Percentiles rank a stretch among this genome's conserved stretches.
phyloP scores from a whole-genome alignment of 805 yeast genomes.

The Schwanniomyces vanrijiae region DNA sequence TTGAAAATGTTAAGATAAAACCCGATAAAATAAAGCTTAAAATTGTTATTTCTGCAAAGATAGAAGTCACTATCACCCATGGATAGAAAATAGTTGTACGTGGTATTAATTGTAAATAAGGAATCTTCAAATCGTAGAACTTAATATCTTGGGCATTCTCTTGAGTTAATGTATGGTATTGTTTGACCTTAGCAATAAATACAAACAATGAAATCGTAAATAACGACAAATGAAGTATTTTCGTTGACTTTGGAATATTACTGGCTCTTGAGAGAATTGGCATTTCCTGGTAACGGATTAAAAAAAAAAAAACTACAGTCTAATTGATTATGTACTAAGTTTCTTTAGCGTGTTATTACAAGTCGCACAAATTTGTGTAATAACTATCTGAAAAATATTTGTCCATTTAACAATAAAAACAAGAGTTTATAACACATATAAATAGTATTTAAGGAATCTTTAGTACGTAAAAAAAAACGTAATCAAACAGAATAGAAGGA shows the following conservation, averaged over 20 bases:
- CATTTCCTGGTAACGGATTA: conserved; percentile 2
- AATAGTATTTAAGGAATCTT: neutral
- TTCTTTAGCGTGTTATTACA: neutral
- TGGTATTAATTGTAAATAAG: conserved; percentile 66
- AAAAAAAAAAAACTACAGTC: neutral
- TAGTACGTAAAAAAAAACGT: neutral
- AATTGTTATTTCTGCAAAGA: conserved; percentile 60
- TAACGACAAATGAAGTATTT: conserved; percentile 41
- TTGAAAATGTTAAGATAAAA: conserved; percentile 36
- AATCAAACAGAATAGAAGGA: conserved; percentile 2
- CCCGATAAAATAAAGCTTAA: conserved; percentile 44
- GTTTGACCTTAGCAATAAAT: conserved; percentile 39
- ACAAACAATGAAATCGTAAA: conserved; percentile 40
- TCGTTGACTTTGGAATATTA: conserved; percentile 48
- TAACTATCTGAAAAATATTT: neutral
- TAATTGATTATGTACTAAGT: neutral
- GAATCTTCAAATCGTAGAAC: conserved; percentile 48
- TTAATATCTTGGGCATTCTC: conserved; percentile 3
- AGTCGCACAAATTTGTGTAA: conserved; percentile 3
- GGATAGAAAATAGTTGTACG: conserved; percentile 54
- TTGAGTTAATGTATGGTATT: conserved; percentile 20
- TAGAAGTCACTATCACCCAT: conserved; percentile 62
- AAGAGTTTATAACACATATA: conserved; percentile 4
- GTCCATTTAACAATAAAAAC: neutral
- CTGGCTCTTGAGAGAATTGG: conserved; percentile 7